phyloP scores from a whole-genome alignment of 1,284 basidiomycete genomes.

The Pterulicium gracile region DNA sequence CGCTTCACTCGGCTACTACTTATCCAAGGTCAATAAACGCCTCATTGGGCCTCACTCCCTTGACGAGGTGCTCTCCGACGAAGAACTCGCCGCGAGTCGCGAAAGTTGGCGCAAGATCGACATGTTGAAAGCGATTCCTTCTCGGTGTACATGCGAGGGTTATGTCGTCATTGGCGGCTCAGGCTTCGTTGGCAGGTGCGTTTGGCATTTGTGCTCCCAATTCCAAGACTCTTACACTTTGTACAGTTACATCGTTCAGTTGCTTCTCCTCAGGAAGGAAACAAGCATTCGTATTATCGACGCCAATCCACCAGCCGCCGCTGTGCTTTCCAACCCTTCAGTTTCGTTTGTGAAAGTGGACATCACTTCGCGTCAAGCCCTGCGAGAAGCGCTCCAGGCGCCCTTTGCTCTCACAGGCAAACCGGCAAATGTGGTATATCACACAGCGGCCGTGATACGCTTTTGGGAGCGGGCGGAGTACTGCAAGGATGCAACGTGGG shows the following conservation, averaged over 20 bases:
- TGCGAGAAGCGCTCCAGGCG: slow-evolving; percentile 15
- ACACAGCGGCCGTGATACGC: slow-evolving; percentile 22
- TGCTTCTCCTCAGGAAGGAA: slow-evolving; percentile 23
- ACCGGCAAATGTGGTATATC: slow-evolving; percentile 20
- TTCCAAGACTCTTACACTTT: neutral
- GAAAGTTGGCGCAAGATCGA: slow-evolving; percentile 14
- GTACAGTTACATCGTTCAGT: slow-evolving; percentile 20
- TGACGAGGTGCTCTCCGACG: neutral
- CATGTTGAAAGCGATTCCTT: slow-evolving; percentile 18
- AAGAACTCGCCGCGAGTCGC: neutral
- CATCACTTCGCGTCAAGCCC: slow-evolving; percentile 19
- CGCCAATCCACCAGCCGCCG: slow-evolving; percentile 16
- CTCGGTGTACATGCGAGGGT: slow-evolving; percentile 15
- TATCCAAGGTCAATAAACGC: neutral
- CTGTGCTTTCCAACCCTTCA: slow-evolving; percentile 15
- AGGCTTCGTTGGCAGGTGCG: slow-evolving; percentile 24
- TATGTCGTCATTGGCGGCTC: slow-evolving; percentile 24
- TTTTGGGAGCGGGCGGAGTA: slow-evolving; percentile 25
- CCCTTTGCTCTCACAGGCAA: slow-evolving; percentile 16
- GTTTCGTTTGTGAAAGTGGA: slow-evolving; percentile 20
- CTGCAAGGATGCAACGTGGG: slow-evolving; percentile 18
- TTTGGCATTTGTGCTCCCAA: neutral
- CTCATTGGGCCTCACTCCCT: neutral
- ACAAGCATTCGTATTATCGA: slow-evolving; percentile 23
- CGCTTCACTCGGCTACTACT: neutral